Base-by-base conservation (phyloP, 208 protist species). In the Leishmania arabica region DNA sequence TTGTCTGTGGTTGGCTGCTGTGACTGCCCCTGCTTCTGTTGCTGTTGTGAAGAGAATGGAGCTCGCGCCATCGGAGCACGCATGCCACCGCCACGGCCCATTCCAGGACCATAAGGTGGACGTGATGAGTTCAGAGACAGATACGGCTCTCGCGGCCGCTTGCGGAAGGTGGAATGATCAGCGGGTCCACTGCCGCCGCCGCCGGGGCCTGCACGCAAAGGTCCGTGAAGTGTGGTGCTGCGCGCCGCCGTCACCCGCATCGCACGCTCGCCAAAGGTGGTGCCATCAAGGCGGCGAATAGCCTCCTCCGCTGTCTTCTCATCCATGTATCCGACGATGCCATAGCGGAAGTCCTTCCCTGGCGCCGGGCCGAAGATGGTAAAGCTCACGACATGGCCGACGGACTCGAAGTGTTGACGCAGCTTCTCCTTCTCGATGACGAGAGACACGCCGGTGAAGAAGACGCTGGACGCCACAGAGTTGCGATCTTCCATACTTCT, bases 281-380 rank as follows among this genome's bases (percentile, higher is more conserved):
- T 91, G 51, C 93, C 93, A 79, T 93, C 95, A 54, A 97, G 91
- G 7, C 92, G 89, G 4, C 74, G 53, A 77, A 97, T 91, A 19
- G 93, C 93, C 83, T 94, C 93, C 80, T 90, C 88, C 17, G 95
- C 95, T 34, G 89, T 95, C 40, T 85, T 78, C 13, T 89, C 69
- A 77, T 97, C 95, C 81, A 92, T 90, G 88, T 96, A 97, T 65
- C 94, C 92, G 27, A 89, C 93, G 49, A 96, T 85, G 60, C 95
- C 93, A 80, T 91, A 91, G 53, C 91, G 89, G 49, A 93, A 95
- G 73, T 96, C 92, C 76, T 90, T 92, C 53, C 93, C 95, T 17
- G 88, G 87, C 7, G 82, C 75, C 4, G 91, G 91, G 45, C 86
- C 88, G 65, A 92, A 84, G 60, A 95, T 82, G 73, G 81, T 88